Base-by-base conservation (phyloP, 306 rosid species). In the Lathyrus tuberosus region DNA sequence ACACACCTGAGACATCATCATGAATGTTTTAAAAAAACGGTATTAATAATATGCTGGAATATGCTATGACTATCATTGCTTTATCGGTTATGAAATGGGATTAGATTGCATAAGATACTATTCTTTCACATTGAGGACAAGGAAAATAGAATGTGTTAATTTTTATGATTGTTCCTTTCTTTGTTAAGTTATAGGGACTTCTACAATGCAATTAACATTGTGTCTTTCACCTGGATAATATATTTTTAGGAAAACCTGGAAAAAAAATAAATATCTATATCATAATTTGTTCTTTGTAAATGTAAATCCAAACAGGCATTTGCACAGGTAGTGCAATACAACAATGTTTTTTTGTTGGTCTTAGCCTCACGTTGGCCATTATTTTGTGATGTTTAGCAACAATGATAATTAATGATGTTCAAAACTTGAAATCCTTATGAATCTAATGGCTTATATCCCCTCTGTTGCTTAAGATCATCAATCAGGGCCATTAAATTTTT, bases 391-490 rank as follows among this genome's bases (percentile, higher is more conserved):
- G 11, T 24, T 18, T 37, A 38, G 16, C 8, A 62, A 17, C 30
- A 16, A 16, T 17, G 31, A 11, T 17, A 12, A 17, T 11, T 8
- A 43, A 61, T 61, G 62, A 12, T 26, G 16, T 53, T 35, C 7
- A 35, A 35, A 35, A 35, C 40, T 35, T 60, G 40, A 60, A 40
- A 69, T 14, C 61, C 43, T 9, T 24, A 43, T 31, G 37, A 53
- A 41, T 53, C 41, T 15, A 35, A 52, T 2, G 47, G 12, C 33
- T 47, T 65, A 14, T 6, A 7, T 48, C 22, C 70, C 61, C 78
- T 78, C 14, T 30, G 4, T 2, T 15, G 65, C 48, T 47, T 58
- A 16, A 83, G 71, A 16, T 80, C 60, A 28, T 76, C n/a, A 49
- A 84, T 61, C 2, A 80, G 13, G 0, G 54, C 57, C 2, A 52